These are phyloP conservation scores for Erodium chrysanthum DNA, from an alignment of 441 rosid genomes.

Conservation along the genomic window DNA sequence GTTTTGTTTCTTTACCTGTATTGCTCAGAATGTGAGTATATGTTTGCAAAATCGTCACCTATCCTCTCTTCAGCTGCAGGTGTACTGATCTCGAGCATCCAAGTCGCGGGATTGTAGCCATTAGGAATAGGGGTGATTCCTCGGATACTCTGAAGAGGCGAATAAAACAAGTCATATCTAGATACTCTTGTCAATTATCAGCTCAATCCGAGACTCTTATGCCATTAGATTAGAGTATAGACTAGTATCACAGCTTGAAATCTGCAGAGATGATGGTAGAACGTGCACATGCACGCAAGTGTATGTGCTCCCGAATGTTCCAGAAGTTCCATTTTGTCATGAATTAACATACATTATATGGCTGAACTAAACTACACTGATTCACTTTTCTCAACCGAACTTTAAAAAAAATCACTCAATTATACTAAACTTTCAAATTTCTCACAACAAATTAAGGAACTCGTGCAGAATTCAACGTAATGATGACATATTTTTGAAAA, in stretches of 20 bases:
- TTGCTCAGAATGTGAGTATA: conserved; percentile 40
- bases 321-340: background rate
- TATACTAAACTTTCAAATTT: too few species aligned
- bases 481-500: too few species aligned
- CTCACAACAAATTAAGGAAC: too few species aligned
- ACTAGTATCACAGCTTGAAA: too few species aligned
- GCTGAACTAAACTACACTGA: too few species aligned
- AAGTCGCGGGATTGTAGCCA: conserved; percentile 67
- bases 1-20: conserved; percentile 29
- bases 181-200: background rate
- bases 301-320: background rate
- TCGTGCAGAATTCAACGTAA: too few species aligned
- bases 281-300: background rate
- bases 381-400: too few species aligned
- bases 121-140: conserved; percentile 46
- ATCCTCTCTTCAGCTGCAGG: conserved; percentile 42
- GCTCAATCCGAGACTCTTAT: background rate
- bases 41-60: conserved; percentile 43
- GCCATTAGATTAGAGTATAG: too few species aligned
- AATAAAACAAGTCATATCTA: background rate
- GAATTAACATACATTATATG: background rate
- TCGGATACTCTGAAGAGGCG: conserved; percentile 28
- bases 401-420: too few species aligned
- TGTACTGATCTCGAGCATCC: conserved; percentile 73
- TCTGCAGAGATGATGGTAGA: too few species aligned